Conservation (phyloP, 2,329 filamentous ascomycete genomes). For the Claviceps spartinae region DNA sequence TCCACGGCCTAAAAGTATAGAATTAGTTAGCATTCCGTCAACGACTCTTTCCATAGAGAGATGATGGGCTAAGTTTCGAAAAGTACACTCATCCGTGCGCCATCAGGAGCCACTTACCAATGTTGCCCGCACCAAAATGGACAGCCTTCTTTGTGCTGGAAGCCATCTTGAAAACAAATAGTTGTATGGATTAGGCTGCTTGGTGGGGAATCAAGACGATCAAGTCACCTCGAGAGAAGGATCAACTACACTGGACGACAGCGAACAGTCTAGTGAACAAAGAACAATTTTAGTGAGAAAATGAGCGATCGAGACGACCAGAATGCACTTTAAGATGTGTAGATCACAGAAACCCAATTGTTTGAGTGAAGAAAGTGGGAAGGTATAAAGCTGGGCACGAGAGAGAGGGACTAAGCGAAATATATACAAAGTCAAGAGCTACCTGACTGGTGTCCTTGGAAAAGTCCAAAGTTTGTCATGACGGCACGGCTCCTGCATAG, state of each 20-base stretch:
- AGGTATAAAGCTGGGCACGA: background rate
- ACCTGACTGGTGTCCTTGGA: background rate
- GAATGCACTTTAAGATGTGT: background rate
- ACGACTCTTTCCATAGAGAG: background rate
- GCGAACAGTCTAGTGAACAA: background rate
- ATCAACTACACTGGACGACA: background rate
- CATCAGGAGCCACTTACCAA: conserved; percentile 37
- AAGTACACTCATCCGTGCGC: background rate
- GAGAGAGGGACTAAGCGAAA: background rate
- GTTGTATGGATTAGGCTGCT: background rate
- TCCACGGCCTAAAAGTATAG: conserved; percentile 42
- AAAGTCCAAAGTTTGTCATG: conserved; percentile 1
- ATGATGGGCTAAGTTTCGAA: background rate
- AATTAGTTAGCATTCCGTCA: background rate
- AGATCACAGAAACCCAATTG: background rate
- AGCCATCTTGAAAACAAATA: conserved; percentile 24
- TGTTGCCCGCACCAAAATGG: conserved; percentile 79
- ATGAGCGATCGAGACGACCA: background rate
- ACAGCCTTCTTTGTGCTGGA: conserved; percentile 48
- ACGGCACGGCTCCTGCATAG: conserved; percentile 1
- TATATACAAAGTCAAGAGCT: conserved; percentile 3
- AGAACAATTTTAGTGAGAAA: background rate
- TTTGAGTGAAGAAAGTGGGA: background rate
- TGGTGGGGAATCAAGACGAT: background rate
- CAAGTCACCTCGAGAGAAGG: no score